Percentiles rank a stretch among this genome's conserved stretches.
These are phyloP conservation scores for Pyronema omphalodes DNA, from an alignment of 495 filamentous ascomycete species.

Conservation along the genomic window DNA sequence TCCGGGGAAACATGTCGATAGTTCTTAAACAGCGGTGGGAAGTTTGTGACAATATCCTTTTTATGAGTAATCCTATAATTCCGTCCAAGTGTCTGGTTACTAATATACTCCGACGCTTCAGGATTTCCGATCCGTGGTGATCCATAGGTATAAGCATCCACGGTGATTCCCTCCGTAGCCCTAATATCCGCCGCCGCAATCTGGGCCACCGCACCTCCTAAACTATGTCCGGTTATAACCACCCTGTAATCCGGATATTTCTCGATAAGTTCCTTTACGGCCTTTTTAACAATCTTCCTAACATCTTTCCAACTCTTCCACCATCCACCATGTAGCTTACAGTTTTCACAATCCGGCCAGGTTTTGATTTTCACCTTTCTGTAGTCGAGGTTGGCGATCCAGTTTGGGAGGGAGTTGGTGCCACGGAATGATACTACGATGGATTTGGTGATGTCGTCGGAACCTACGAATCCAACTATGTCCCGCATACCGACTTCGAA, in stretches of 20 bases:
- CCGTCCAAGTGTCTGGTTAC: conserved; percentile 25
- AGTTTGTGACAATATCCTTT: conserved; percentile 39
- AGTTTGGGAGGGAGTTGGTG: conserved; percentile 42
- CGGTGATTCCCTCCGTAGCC: conserved; percentile 27
- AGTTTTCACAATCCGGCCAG: conserved; percentile 28
- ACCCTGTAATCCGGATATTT: conserved; percentile 31
- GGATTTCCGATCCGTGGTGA: conserved; percentile 39
- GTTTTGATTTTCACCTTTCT: neutral
- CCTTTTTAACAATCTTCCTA: conserved; percentile 27
- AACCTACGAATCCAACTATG: conserved; percentile 49
- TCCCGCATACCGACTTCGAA: conserved; percentile 33
- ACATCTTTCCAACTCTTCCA: conserved; percentile 34
- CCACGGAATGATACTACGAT: conserved; percentile 59
- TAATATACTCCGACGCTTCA: conserved; percentile 34
- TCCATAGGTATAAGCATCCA: conserved; percentile 37
- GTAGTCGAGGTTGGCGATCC: conserved; percentile 42
- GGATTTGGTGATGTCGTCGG: conserved; percentile 39
- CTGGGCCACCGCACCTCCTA: conserved; percentile 43
- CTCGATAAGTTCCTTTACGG: conserved; percentile 25
- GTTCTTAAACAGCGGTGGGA: conserved; percentile 33
- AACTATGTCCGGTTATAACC: conserved; percentile 39
- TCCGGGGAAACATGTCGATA: conserved; percentile 42
- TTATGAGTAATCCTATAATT: conserved; percentile 42
- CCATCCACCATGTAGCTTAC: conserved; percentile 38
- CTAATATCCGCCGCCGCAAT: conserved; percentile 39